Evolutionary conservation across 1,284 basidiomycete species (phyloP).

Genomic region (Apiotrichum montevideense): DNA sequence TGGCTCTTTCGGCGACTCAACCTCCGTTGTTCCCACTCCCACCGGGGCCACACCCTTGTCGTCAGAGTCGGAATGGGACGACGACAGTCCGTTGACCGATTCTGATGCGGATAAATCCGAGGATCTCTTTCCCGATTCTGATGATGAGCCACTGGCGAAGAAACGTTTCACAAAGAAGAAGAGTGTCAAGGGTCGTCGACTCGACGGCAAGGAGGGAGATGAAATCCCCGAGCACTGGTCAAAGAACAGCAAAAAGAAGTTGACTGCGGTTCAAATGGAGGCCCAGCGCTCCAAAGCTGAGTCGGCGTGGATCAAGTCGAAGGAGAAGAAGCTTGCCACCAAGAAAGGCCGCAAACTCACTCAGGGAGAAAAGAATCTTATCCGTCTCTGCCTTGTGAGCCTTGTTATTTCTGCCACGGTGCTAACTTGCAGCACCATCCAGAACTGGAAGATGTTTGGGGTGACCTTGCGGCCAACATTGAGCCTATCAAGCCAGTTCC

Average conservation of each 20-base stretch:
- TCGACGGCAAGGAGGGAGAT: conserved; percentile 18
- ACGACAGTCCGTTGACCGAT: too few relatives aligned
- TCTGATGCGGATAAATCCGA: too few relatives aligned
- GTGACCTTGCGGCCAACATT: conserved; percentile 65
- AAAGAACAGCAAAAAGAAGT: conserved; percentile 7
- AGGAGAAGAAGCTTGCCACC: conserved; percentile 52
- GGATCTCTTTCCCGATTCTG: not conserved
- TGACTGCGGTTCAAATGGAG: conserved; percentile 10
- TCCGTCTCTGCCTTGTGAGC: conserved; percentile 55
- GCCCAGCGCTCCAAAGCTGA: conserved; percentile 6
- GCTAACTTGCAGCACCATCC: conserved; percentile 46
- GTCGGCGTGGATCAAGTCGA: conserved; percentile 37
- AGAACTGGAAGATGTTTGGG: conserved; percentile 82
- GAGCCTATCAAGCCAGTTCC: conserved; percentile 61
- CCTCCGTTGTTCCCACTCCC: not conserved
- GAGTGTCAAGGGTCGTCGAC: conserved; percentile 11
- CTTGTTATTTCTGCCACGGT: conserved; percentile 6
- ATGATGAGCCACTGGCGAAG: not conserved
- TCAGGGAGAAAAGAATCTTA: conserved; percentile 68
- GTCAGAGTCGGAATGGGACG: too few relatives aligned
- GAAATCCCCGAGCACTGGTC: conserved; percentile 9
- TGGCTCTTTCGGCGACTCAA: too few relatives aligned
- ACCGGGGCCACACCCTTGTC: not conserved
- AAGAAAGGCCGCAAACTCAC: conserved; percentile 67
- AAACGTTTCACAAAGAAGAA: conserved; percentile 3